Percentiles rank a stretch among this genome's conserved stretches.
Evolutionary conservation across 2,329 filamentous ascomycete species (phyloP).

Genomic region (Myriosclerotinia duriaeana): DNA sequence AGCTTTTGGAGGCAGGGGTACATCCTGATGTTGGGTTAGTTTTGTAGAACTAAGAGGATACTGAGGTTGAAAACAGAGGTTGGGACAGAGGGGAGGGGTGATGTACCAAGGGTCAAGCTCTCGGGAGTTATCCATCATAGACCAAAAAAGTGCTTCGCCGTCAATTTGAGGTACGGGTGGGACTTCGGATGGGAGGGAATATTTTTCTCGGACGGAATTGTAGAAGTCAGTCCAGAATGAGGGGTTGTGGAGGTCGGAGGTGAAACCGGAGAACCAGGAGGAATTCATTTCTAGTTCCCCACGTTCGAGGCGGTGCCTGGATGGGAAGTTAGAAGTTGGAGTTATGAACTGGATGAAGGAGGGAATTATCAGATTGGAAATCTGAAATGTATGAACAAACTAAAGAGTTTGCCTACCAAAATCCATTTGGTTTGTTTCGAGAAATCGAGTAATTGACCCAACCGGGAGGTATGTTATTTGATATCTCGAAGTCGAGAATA

Average conservation of each 20-base stretch:
- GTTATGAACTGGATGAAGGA: no score
- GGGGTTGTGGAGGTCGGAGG: constrained; percentile 66
- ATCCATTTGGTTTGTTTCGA: constrained; percentile 71
- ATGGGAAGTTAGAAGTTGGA: background rate
- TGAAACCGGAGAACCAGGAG: constrained; percentile 75
- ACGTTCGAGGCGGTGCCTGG: constrained; percentile 72
- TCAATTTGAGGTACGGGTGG: constrained; percentile 73
- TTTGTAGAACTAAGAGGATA: background rate
- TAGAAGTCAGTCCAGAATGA: constrained; percentile 69
- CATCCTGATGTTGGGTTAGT: constrained; percentile 54
- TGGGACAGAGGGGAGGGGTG: no score
- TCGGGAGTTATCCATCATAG: constrained; percentile 79
- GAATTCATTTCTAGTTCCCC: constrained; percentile 76
- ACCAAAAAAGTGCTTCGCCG: constrained; percentile 77
- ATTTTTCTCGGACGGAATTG: constrained; percentile 42
- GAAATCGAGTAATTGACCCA: constrained; percentile 93
- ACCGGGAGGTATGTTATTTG: constrained; percentile 73
- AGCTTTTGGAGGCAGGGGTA: constrained; percentile 75
- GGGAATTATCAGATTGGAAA: background rate
- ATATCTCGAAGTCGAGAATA: constrained; percentile 85
- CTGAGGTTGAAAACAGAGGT: background rate
- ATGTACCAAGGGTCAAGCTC: constrained; percentile 64
- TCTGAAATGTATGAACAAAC: background rate
- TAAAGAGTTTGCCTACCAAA: constrained; percentile 55
- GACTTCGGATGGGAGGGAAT: constrained; percentile 44